Evolutionary conservation across 345 rosid genomes (phyloP).

Genomic region (Stellera chamaejasme): DNA sequence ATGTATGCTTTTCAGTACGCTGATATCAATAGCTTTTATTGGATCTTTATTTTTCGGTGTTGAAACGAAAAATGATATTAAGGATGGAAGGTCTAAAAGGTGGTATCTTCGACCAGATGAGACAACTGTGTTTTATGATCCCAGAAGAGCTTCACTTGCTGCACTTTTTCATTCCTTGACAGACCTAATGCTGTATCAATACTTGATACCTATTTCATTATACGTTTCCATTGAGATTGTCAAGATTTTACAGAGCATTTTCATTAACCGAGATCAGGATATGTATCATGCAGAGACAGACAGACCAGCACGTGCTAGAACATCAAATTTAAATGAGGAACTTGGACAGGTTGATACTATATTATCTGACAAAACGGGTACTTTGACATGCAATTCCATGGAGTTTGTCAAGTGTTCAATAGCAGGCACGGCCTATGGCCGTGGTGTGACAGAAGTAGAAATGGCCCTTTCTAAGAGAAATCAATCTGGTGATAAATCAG

Average conservation of each 20-base stretch:
- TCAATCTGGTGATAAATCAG: constrained; percentile 21
- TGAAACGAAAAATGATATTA: constrained; percentile 39
- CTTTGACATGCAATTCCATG: constrained; percentile 87
- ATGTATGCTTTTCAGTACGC: constrained; percentile 54
- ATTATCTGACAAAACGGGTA: constrained; percentile 82
- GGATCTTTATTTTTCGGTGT: constrained; percentile 62
- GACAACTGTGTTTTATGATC: constrained; percentile 47
- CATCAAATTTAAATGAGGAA: constrained; percentile 82
- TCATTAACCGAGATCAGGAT: constrained; percentile 58
- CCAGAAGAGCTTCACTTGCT: constrained; percentile 37
- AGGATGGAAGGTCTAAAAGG: constrained; percentile 31
- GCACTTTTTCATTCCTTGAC: constrained; percentile 74
- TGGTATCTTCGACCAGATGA: constrained; percentile 74
- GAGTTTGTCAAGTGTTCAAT: constrained; percentile 80
- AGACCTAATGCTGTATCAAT: constrained; percentile 72
- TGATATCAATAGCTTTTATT: constrained; percentile 45
- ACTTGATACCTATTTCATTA: constrained; percentile 74
- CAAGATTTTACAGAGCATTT: constrained; percentile 69
- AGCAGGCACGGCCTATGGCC: constrained; percentile 56
- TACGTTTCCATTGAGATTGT: constrained; percentile 75
- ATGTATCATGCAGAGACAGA: constrained; percentile 60
- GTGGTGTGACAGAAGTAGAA: constrained; percentile 73
- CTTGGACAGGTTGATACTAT: constrained; percentile 74
- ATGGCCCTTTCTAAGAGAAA: constrained; percentile 33
- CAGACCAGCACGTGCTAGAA: constrained; percentile 65